phyloP scores from a whole-genome alignment of 306 rosid genomes.

The Trichosanthes truncata region DNA sequence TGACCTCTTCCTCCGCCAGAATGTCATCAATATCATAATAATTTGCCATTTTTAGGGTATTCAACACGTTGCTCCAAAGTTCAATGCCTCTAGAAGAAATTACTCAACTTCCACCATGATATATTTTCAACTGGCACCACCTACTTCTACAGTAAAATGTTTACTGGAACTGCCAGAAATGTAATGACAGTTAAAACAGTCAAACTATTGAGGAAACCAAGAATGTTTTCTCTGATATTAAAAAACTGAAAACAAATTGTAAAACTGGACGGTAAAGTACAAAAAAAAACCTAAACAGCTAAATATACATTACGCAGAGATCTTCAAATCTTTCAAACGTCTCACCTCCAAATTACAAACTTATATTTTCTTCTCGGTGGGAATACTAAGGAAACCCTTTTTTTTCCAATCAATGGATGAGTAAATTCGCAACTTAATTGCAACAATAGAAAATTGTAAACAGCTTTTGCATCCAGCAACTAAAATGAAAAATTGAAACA shows the following conservation, averaged over 20 bases:
- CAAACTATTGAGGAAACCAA: not conserved
- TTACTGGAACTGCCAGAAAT: not conserved
- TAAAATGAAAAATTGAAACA: not conserved
- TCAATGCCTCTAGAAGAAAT: conserved; percentile 18
- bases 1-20: conserved; percentile 72
- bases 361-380: not conserved
- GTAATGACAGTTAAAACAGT: not conserved
- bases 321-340: not conserved
- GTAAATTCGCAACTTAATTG: not conserved
- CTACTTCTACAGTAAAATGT: not conserved
- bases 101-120: not conserved
- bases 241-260: not conserved
- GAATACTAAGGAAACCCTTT: not conserved
- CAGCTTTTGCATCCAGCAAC: not conserved
- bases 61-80: conserved; percentile 16
- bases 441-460: not conserved
- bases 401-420: not conserved
- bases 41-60: conserved; percentile 36
- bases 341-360: not conserved
- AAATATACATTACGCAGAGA: not conserved
- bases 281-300: not conserved
- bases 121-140: not conserved
- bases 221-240: not conserved
- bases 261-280: not conserved
- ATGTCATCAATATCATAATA: conserved; percentile 84